Evolutionary conservation across 306 rosid species (phyloP), one percentile per base, ranked within the genome.

Genomic region (Bauhinia variegata): DNA sequence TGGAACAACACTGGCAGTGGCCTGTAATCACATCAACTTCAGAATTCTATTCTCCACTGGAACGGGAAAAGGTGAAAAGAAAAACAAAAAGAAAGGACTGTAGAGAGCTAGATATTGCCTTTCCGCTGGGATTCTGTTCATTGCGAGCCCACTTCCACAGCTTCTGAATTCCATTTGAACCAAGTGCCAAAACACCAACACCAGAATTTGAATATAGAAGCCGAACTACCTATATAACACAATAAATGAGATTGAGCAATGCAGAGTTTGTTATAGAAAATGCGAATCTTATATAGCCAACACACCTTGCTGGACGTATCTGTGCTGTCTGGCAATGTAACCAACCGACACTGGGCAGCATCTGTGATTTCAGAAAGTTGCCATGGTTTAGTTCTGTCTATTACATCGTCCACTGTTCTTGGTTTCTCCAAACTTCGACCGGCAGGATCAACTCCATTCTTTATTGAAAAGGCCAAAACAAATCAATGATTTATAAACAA

Each of bases 111-210:
- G 39, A 16, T 56, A 47, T 72, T 78, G 88, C 97, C 97, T 89
- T 87, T 65, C 91, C 88, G 70, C 55, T 72, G 43, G 78, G 91
- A 76, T 85, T 83, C 60, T 83, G 95, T 57, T 85, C 96, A 66
- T 67, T 80, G 61, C 95, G 96, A 6, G 70, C 5, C 97, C 97
- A 91, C 76, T 82, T 91, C 97, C 97, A 91, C 47, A 91, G 81
- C 81, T 84, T 83, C 77, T 91, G 97, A 47, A 82, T 78, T 53
- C 97, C 97, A 65, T 87, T 85, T 61, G 96, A 85, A 51, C 92
- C 95, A 61, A 91, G 95, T 63, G 97, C 97, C 84, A 91, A 83
- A 73, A 91, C 73, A 56, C 95, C 96, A 56, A 78, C 79, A 54
- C 96, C 97, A 59, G 86, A 76, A 72, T 87, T 87, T 1, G 96